phyloP scores from a whole-genome alignment of 2,329 filamentous ascomycete species.

The Domatiomyces globalis region DNA sequence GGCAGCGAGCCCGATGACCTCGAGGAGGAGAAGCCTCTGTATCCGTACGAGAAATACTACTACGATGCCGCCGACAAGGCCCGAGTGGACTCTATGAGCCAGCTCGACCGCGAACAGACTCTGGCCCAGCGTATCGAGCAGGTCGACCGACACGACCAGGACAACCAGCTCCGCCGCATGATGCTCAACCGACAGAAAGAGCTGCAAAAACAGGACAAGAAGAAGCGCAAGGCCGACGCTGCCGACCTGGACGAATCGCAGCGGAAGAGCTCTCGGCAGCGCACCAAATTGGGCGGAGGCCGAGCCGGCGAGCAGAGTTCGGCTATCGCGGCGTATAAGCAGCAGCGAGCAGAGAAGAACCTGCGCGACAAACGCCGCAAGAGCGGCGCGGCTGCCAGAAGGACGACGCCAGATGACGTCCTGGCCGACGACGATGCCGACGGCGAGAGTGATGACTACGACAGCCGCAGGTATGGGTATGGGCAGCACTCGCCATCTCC shows the following conservation, averaged over 20 bases:
- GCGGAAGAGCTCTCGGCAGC: slow-evolving; percentile 59
- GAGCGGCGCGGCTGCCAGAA: slow-evolving; percentile 26
- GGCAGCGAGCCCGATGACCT: slow-evolving; percentile 22
- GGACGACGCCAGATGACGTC: slow-evolving; percentile 40
- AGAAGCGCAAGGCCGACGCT: slow-evolving; percentile 61
- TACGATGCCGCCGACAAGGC: slow-evolving; percentile 58
- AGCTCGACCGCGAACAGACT: slow-evolving; percentile 81
- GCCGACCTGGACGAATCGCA: slow-evolving; percentile 66
- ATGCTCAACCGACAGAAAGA: slow-evolving; percentile 53
- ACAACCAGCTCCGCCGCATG: slow-evolving; percentile 64
- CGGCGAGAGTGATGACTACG: slow-evolving; percentile 67
- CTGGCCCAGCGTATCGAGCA: slow-evolving; percentile 76
- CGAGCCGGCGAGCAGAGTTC: slow-evolving; percentile 54
- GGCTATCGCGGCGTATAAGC: slow-evolving; percentile 58
- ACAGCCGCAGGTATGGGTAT: slow-evolving; percentile 45
- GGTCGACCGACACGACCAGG: slow-evolving; percentile 68
- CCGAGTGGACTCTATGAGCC: slow-evolving; percentile 70
- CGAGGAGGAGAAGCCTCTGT: slow-evolving; percentile 39
- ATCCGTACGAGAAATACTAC: slow-evolving; percentile 81
- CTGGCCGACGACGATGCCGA: slow-evolving; percentile 48
- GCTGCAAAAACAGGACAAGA: slow-evolving; percentile 37
- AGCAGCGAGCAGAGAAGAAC: slow-evolving; percentile 45
- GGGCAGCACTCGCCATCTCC: slow-evolving; percentile 36
- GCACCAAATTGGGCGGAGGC: slow-evolving; percentile 51
- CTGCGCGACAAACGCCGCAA: slow-evolving; percentile 35